phyloP scores from a whole-genome alignment of 129 eudicot species.

The Cynara cardunculus region DNA sequence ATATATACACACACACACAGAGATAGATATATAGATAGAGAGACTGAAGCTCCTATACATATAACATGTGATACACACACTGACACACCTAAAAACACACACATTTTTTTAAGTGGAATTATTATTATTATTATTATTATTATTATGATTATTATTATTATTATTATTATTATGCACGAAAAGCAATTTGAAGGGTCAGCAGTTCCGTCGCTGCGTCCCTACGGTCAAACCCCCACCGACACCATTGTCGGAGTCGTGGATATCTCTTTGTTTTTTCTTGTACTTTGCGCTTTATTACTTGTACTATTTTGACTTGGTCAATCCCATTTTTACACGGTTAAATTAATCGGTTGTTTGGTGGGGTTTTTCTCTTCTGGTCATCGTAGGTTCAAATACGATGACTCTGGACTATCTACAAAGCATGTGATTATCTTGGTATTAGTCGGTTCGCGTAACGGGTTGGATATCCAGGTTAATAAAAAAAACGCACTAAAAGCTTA shows the following conservation, averaged over 20 bases:
- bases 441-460: no score
- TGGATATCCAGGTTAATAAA: no score
- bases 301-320: conserved; percentile 31
- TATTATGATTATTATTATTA: no score
- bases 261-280: conserved; percentile 11
- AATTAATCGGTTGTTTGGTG: no score
- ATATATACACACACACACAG: neutral
- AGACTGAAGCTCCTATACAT: conserved; percentile 6
- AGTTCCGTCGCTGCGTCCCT: conserved; percentile 42
- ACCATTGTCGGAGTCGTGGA: conserved; percentile 27
- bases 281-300: conserved; percentile 2
- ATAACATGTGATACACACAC: conserved; percentile 38
- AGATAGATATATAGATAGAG: neutral
- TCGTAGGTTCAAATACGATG: no score
- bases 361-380: no score
- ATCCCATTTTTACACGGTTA: neutral
- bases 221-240: conserved; percentile 41
- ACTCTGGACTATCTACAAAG: no score
- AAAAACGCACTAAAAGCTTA: no score
- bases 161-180: conserved; percentile 5
- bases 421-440: no score
- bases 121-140: no score
- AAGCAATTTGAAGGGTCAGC: conserved; percentile 31
- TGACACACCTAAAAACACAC: conserved; percentile 21
- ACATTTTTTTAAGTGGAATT: conserved; percentile 8